Evolutionary conservation across 352 stramenopile species (phyloP).

Genomic region (Lagenidium giganteum): DNA sequence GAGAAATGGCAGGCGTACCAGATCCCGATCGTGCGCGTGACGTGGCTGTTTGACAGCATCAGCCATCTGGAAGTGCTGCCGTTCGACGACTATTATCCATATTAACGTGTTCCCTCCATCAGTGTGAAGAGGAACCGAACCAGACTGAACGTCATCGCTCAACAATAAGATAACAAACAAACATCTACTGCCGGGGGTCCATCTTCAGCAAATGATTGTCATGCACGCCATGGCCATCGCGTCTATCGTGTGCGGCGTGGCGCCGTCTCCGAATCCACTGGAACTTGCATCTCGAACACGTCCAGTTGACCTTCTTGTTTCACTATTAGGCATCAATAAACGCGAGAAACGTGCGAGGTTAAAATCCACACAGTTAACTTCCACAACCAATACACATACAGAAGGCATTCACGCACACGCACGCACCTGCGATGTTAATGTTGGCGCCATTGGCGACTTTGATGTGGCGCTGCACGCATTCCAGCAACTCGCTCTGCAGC

Average conservation of each 20-base stretch:
- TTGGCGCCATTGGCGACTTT: conserved; percentile 80
- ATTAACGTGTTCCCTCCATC: too few species aligned
- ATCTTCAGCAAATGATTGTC: not conserved
- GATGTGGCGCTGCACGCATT: conserved; percentile 87
- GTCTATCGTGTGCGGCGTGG: conserved; percentile 19
- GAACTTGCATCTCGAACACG: conserved; percentile 90
- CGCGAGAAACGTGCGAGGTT: not conserved
- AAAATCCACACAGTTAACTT: not conserved
- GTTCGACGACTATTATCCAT: conserved; percentile 86
- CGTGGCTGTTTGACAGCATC: conserved; percentile 87
- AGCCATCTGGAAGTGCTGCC: conserved; percentile 76
- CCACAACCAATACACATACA: not conserved
- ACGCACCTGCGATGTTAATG: conserved; percentile 83
- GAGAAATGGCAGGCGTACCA: conserved; percentile 55
- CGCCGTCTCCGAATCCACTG: conserved; percentile 41
- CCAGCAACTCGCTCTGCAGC: conserved; percentile 77
- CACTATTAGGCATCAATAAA: conserved; percentile 27
- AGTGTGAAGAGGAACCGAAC: too few species aligned
- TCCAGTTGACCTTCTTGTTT: conserved; percentile 85
- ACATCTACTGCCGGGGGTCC: not conserved
- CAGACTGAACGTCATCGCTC: too few species aligned
- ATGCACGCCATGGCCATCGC: too few species aligned
- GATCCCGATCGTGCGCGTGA: conserved; percentile 82
- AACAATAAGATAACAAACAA: not conserved
- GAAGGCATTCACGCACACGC: not conserved